Evolutionary conservation across 441 rosid species (phyloP).

Genomic region (Pelargonium cotyledonis): DNA sequence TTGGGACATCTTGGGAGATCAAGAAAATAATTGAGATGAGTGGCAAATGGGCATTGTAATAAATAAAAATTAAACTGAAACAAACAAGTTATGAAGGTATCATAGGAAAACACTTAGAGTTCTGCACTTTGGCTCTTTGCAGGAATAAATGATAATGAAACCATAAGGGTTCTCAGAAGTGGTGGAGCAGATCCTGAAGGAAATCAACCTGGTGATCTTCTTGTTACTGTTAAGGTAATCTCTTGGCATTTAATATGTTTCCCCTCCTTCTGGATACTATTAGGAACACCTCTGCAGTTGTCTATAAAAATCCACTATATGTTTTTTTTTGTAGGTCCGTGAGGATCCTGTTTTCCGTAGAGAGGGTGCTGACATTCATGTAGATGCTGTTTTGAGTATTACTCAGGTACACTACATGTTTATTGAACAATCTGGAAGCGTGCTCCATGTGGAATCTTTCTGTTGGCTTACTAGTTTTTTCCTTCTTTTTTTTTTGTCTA

Average conservation of each 20-base stretch:
- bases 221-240: constrained; percentile 65
- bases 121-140: constrained; percentile 14
- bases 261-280: background rate
- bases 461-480: background rate
- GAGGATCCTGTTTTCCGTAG: constrained; percentile 97
- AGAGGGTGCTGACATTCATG: constrained; percentile 88
- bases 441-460: background rate
- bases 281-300: background rate
- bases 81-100: no score
- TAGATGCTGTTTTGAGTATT: constrained; percentile 69
- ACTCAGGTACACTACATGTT: constrained; percentile 57
- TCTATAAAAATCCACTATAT: background rate
- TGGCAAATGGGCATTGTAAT: no score
- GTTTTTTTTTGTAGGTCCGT: constrained; percentile 44
- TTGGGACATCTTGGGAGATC: no score
- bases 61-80: no score
- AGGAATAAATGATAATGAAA: constrained; percentile 84
- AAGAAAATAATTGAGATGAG: no score
- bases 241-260: background rate
- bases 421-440: background rate
- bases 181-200: constrained; percentile 99
- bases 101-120: no score
- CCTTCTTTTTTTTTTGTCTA: background rate
- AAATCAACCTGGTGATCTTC: constrained; percentile 94
- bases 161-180: constrained; percentile 58